Conservation (phyloP, 345 rosid species). For the Jatropha curcas region DNA sequence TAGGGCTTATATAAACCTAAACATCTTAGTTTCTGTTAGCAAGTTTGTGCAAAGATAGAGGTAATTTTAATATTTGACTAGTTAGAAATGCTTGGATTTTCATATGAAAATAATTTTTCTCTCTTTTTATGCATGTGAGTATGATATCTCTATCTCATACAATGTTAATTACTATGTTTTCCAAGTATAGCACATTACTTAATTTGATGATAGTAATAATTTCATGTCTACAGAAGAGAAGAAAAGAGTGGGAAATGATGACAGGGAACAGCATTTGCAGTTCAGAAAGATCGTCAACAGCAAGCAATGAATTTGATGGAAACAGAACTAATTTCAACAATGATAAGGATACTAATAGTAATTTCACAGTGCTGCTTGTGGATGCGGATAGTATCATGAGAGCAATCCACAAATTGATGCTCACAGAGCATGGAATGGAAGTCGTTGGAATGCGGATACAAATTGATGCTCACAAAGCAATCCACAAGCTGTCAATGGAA, state of each 20-base stretch:
- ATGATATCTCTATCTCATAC: no score
- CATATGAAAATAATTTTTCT: no score
- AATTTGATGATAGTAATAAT: background rate
- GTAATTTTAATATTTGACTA: no score
- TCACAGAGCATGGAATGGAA: constrained; percentile 3
- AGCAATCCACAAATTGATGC: no score
- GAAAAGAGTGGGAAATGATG: background rate
- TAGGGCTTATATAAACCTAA: background rate
- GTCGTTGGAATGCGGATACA: no score
- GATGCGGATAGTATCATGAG: constrained; percentile 20
- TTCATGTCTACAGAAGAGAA: background rate
- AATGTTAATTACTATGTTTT: no score
- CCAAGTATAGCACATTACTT: no score
- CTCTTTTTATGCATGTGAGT: no score
- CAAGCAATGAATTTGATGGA: background rate
- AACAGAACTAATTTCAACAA: background rate
- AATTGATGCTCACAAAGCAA: no score
- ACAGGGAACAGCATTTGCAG: background rate
- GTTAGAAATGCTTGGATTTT: no score
- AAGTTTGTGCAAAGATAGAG: no score
- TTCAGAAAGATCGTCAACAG: constrained; percentile 5
- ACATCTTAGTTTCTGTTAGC: no score
- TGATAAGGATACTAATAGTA: background rate
- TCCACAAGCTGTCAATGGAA: constrained; percentile 32
- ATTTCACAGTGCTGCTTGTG: constrained; percentile 35